Conservation (phyloP, 768 basidiomycete species). For the Jaapia argillacea region DNA sequence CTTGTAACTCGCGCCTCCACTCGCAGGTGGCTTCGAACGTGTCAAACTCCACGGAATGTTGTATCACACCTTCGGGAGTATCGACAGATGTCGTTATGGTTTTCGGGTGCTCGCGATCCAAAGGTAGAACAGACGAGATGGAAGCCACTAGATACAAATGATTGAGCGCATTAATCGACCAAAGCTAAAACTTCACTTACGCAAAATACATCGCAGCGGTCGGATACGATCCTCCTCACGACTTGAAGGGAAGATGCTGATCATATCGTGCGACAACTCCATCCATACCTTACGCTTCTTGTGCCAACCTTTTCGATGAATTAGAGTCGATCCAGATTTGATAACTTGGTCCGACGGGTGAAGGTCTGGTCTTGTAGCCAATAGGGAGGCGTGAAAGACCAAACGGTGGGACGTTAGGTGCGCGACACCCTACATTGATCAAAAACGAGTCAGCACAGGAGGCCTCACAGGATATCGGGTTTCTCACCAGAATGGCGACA, state of each 20-base stretch:
- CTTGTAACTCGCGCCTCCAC: slow-evolving; percentile 39
- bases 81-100: slow-evolving; percentile 28
- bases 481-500: slow-evolving; percentile 37
- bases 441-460: slow-evolving; percentile 4
- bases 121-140: slow-evolving; percentile 31
- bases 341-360: slow-evolving; percentile 24
- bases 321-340: slow-evolving; percentile 38
- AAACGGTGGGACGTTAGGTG: slow-evolving; percentile 59
- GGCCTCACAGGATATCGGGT: slow-evolving; percentile 13
- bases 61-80: slow-evolving; percentile 12
- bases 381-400: slow-evolving; percentile 54
- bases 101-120: slow-evolving; percentile 35
- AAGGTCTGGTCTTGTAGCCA: slow-evolving; percentile 30
- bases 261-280: slow-evolving; percentile 51
- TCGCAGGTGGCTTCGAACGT: slow-evolving; percentile 42
- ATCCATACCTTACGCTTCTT: slow-evolving; percentile 46
- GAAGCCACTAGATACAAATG: slow-evolving; percentile 31
- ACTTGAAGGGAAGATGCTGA: slow-evolving; percentile 45
- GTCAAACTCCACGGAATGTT: slow-evolving; percentile 45
- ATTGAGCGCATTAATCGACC: neutral
- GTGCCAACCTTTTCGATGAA: slow-evolving; percentile 35
- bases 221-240: slow-evolving; percentile 42
- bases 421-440: slow-evolving; percentile 38
- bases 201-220: slow-evolving; percentile 41
- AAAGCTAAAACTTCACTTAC: slow-evolving; percentile 23